These are phyloP conservation scores for Rhododendron molle DNA, from an alignment of 148 eudicot species.

Conservation along the genomic window DNA sequence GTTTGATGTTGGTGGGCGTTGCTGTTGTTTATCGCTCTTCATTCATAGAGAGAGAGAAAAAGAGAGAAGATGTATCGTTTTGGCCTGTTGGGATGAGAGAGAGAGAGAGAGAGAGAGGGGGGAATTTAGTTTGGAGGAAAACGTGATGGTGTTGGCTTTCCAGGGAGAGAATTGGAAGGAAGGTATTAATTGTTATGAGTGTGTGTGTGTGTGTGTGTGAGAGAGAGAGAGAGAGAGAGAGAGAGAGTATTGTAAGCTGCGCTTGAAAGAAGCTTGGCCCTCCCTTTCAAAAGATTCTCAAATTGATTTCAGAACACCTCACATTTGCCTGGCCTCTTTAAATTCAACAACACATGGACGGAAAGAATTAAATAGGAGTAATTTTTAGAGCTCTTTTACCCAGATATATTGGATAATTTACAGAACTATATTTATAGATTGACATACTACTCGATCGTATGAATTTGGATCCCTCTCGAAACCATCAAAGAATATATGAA, in stretches of 20 bases:
- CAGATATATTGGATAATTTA: no score
- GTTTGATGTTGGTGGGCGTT: neutral
- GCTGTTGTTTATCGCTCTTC: conserved; percentile 15
- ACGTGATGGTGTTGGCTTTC: neutral
- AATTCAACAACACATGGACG: neutral
- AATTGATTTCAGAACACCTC: neutral
- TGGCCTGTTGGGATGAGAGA: no score
- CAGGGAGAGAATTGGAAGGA: neutral
- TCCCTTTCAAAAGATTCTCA: neutral
- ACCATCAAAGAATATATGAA: no score
- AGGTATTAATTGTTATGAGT: neutral
- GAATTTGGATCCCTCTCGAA: no score
- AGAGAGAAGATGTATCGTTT: neutral
- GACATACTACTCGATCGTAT: no score
- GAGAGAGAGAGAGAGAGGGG: neutral
- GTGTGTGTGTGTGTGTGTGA: neutral
- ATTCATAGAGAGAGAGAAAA: neutral
- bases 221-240: neutral
- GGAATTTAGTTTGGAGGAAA: neutral
- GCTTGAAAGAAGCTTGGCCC: conserved; percentile 1
- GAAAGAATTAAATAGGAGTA: neutral
- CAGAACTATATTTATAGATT: no score
- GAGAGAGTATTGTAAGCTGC: conserved; percentile 6
- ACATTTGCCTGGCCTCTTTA: neutral
- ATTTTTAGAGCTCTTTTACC: no score